phyloP scores from a whole-genome alignment of 2,329 filamentous ascomycete genomes.

The Graphilbum sp. region DNA sequence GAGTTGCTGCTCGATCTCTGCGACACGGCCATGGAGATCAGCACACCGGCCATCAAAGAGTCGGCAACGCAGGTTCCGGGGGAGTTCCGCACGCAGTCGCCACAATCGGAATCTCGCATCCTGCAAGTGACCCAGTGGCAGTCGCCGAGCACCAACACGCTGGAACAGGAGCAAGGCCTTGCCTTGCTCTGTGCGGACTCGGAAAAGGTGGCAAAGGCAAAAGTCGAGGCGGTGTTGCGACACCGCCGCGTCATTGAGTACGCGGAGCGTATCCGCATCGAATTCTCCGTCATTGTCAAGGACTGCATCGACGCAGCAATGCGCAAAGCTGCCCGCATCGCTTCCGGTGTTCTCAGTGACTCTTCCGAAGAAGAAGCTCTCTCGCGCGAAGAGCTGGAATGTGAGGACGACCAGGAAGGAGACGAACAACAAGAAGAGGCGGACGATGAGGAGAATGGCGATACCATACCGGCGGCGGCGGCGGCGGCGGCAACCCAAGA shows the following conservation, averaged over 20 bases:
- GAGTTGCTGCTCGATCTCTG: constrained; percentile 90
- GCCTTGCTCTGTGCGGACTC: constrained; percentile 81
- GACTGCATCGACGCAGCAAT: constrained; percentile 90
- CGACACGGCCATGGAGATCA: constrained; percentile 90
- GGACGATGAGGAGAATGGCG: neutral
- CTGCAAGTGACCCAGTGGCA: constrained; percentile 94
- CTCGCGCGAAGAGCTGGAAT: constrained; percentile 18
- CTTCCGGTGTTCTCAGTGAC: constrained; percentile 69
- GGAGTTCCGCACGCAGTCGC: constrained; percentile 83
- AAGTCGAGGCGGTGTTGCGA: constrained; percentile 84
- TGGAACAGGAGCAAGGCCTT: constrained; percentile 87
- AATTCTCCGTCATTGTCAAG: constrained; percentile 84
- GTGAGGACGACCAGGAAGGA: constrained; percentile 16
- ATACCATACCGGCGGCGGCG: neutral
- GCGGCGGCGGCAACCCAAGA: constrained; percentile 24
- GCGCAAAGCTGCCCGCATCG: constrained; percentile 75
- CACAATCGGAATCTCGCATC: constrained; percentile 87
- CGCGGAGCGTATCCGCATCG: constrained; percentile 82
- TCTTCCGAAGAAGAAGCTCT: constrained; percentile 43
- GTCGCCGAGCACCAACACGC: constrained; percentile 74
- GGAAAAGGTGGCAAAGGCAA: constrained; percentile 65
- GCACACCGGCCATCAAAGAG: constrained; percentile 84
- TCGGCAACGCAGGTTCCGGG: constrained; percentile 47
- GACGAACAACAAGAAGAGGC: neutral
- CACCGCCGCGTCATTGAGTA: constrained; percentile 92